Conservation (phyloP, 768 basidiomycete species). For the Guyanaporus albipodus region DNA sequence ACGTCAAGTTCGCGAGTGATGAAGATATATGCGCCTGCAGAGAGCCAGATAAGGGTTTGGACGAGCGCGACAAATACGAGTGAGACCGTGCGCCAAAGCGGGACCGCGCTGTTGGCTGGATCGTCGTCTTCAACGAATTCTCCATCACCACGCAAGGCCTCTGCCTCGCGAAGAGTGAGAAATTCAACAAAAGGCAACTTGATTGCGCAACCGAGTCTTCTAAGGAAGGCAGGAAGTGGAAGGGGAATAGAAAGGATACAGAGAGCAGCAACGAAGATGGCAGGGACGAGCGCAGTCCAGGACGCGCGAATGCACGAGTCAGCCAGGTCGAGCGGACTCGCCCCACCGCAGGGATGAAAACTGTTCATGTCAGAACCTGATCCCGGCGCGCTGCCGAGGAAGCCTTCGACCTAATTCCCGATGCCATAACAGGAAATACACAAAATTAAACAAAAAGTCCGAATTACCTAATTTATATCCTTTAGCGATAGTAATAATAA, state of each 20-base stretch:
- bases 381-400: too few species aligned
- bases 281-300: slow-evolving; percentile 50
- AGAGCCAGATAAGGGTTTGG: slow-evolving; percentile 57
- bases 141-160: slow-evolving; percentile 37
- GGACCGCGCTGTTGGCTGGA: slow-evolving; percentile 19
- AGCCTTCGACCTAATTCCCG: too few species aligned
- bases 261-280: slow-evolving; percentile 42
- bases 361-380: slow-evolving; percentile 14
- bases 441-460: too few species aligned
- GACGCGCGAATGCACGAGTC: slow-evolving; percentile 46
- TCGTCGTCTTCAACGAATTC: neutral
- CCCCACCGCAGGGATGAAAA: slow-evolving; percentile 11
- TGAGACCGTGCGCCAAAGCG: slow-evolving; percentile 60
- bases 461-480: too few species aligned
- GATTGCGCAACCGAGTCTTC: slow-evolving; percentile 20
- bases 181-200: slow-evolving; percentile 34
- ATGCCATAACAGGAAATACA: neutral
- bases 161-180: slow-evolving; percentile 53
- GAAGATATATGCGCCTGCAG: slow-evolving; percentile 51
- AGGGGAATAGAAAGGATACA: slow-evolving; percentile 36
- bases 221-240: slow-evolving; percentile 20
- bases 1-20: slow-evolving; percentile 33
- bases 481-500: neutral
- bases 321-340: slow-evolving; percentile 35
- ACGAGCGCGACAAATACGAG: slow-evolving; percentile 53